phyloP scores from a whole-genome alignment of 805 yeast genomes.

The Ogataea corticis region DNA sequence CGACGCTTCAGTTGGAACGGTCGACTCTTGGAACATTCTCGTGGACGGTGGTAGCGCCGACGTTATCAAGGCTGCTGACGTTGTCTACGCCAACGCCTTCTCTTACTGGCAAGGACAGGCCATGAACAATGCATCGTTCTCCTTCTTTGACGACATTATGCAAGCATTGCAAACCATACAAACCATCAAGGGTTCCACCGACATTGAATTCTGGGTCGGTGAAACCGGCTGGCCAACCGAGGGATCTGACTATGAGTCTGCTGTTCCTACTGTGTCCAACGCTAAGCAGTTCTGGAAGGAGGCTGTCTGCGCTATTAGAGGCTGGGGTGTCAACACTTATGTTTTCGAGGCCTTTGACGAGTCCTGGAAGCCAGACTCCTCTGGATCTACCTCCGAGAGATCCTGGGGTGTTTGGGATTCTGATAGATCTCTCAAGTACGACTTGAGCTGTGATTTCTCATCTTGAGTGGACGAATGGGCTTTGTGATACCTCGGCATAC shows the following conservation, averaged over 20 bases:
- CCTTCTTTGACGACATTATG: conserved; percentile 96
- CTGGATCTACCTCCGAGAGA: conserved; percentile 86
- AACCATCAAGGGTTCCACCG: conserved; percentile 81
- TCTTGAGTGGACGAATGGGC: conserved; percentile 13
- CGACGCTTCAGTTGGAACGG: conserved; percentile 81
- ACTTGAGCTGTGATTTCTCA: conserved; percentile 47
- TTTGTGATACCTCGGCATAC: conserved; percentile 1
- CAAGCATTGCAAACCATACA: conserved; percentile 92
- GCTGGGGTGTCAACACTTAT: conserved; percentile 91
- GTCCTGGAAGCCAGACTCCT: conserved; percentile 91
- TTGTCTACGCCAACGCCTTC: conserved; percentile 91
- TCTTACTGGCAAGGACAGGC: conserved; percentile 99
- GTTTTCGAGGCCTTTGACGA: conserved; percentile 96
- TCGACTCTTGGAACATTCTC: conserved; percentile 92
- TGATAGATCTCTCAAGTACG: conserved; percentile 45
- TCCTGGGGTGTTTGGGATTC: conserved; percentile 91
- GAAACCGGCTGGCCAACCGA: conserved; percentile 97
- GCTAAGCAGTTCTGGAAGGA: conserved; percentile 84
- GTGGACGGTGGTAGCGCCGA: conserved; percentile 75
- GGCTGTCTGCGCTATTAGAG: conserved; percentile 90
- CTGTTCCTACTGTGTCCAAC: conserved; percentile 69
- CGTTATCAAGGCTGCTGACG: conserved; percentile 79
- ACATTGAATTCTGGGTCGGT: conserved; percentile 91
- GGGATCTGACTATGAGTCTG: conserved; percentile 68
- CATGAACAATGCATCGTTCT: conserved; percentile 76